A percentile compares a stretch with the other conserved stretches of the same genome.
These are phyloP conservation scores for Diaporthe ampelina DNA, from an alignment of 2,329 filamentous ascomycete genomes.

Conservation along the genomic window DNA sequence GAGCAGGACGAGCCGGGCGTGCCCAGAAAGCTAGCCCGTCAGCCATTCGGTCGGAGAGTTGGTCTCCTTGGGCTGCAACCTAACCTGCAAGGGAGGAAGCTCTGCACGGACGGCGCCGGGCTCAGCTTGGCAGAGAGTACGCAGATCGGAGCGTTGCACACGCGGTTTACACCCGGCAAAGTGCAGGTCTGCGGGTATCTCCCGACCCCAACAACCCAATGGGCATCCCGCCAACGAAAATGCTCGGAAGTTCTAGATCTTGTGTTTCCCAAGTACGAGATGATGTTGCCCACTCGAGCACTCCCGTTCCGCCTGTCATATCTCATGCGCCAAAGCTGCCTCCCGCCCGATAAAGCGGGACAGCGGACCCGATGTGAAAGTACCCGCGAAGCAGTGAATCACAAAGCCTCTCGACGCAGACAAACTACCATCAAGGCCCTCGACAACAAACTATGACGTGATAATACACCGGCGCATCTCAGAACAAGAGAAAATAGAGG, in stretches of 20 bases:
- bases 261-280: neutral
- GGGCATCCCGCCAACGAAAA: neutral
- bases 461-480: neutral
- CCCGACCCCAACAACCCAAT: slow-evolving; percentile 8
- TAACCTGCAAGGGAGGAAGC: neutral
- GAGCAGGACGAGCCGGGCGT: slow-evolving; percentile 1
- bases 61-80: neutral
- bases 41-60: neutral
- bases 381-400: neutral
- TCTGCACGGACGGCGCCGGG: neutral
- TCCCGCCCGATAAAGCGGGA: neutral
- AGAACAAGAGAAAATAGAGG: neutral
- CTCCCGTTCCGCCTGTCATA: neutral
- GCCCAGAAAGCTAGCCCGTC: too few relatives aligned
- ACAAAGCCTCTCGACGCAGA: neutral
- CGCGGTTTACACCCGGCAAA: neutral
- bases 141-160: slow-evolving; percentile 6
- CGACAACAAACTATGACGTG: neutral
- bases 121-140: neutral
- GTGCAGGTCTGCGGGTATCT: slow-evolving; percentile 5
- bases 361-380: neutral
- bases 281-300: neutral
- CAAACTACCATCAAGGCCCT: neutral
- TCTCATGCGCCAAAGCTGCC: neutral
- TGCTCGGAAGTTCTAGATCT: slow-evolving; percentile 22